phyloP scores from a whole-genome alignment of 225 moss, liverwort and hornwort species.

The Bryoerythrophyllum caledonicum region DNA sequence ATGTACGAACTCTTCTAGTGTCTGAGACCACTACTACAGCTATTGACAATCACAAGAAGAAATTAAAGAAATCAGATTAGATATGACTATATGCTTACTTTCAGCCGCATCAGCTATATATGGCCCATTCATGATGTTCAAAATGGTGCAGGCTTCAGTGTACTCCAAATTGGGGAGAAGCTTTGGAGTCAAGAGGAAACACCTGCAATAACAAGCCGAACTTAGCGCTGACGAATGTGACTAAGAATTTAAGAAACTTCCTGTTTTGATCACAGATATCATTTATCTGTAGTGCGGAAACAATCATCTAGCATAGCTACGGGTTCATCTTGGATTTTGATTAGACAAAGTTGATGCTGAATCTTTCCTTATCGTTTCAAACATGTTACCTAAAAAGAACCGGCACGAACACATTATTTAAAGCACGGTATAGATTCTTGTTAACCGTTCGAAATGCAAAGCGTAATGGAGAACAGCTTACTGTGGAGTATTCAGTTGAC shows the following conservation, averaged over 20 bases:
- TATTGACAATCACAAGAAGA: conserved; percentile 29
- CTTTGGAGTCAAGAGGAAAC: conserved; percentile 80
- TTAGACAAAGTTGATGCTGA: background rate
- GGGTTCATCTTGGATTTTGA: background rate
- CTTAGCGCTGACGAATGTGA: conserved; percentile 10
- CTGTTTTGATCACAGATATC: background rate
- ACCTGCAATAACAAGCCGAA: conserved; percentile 46
- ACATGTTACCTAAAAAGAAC: background rate
- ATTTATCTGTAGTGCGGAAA: background rate
- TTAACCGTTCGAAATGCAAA: conserved; percentile 7
- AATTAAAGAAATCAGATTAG: background rate
- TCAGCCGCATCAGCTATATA: conserved; percentile 71
- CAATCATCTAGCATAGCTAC: background rate
- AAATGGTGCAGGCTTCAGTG: conserved; percentile 80
- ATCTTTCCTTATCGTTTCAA: background rate
- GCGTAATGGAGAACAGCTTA: conserved; percentile 31
- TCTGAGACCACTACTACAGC: background rate
- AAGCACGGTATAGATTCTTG: background rate
- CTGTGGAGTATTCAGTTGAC: conserved; percentile 96
- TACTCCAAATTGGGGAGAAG: conserved; percentile 71
- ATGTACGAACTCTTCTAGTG: background rate
- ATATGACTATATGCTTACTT: conserved; percentile 43
- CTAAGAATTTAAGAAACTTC: background rate
- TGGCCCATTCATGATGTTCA: conserved; percentile 68
- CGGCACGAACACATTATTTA: background rate